Conservation (phyloP, 768 basidiomycete species). For the Mycena epipterygia region DNA sequence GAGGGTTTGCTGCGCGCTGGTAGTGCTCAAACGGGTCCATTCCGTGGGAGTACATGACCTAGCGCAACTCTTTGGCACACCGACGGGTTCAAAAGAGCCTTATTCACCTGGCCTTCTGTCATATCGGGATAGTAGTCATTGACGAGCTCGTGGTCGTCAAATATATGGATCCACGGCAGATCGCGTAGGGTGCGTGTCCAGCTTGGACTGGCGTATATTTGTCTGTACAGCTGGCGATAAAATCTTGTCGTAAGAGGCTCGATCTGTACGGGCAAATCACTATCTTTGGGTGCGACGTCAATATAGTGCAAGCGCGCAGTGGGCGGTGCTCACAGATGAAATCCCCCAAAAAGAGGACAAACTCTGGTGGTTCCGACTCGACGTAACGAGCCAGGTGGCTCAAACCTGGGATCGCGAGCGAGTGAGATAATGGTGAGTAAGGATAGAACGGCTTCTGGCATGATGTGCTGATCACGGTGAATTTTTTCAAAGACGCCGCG, state of each 20-base stretch:
- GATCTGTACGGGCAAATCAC: constrained; percentile 14
- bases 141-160: constrained; percentile 20
- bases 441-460: constrained; percentile 23
- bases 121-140: constrained; percentile 18
- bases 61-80: not conserved
- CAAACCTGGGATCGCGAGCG: constrained; percentile 8
- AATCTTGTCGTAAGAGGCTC: not conserved
- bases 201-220: constrained; percentile 19
- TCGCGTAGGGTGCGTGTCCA: constrained; percentile 22
- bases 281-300: not conserved
- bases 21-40: constrained; percentile 18
- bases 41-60: constrained; percentile 7
- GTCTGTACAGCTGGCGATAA: constrained; percentile 15
- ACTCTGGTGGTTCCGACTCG: not conserved
- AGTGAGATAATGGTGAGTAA: constrained; percentile 3
- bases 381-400: constrained; percentile 5
- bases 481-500: constrained; percentile 7
- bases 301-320: too few species aligned
- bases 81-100: too few species aligned
- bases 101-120: not conserved
- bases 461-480: constrained; percentile 13
- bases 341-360: constrained; percentile 17
- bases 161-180: constrained; percentile 22
- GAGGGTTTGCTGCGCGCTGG: constrained; percentile 15
- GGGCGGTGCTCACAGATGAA: constrained; percentile 12